Base-by-base conservation (phyloP, 1,284 basidiomycete species). In the Sporisorium sorghi region DNA sequence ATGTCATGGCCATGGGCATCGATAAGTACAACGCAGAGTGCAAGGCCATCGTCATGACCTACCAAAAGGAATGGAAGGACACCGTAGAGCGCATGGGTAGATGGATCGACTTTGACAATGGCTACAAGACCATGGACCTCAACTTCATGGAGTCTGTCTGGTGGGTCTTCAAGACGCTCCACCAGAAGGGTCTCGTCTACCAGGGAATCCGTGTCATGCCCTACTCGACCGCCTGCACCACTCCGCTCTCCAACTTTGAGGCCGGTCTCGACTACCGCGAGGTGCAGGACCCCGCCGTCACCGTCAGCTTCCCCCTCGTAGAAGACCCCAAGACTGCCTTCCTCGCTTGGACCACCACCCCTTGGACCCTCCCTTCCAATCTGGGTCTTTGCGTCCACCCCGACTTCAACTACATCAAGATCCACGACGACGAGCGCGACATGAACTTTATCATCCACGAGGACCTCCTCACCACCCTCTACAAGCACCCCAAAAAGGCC, bases 81-180 rank as follows among this genome's bases (percentile, higher is more conserved):
- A 99, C 94, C 6, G 96, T 99, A 63, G 96, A 97, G 86, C 90
- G 97, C 72, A 96, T 99, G 91, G 97, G 96, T 40, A 90, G 97
- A 71, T 99, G 97, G 97, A 99, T 99, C 86, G 97, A 99, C 86
- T 99, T 99, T 83, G 97, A 99, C 86, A 93, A 97, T 77, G 97
- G 97, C 79, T 99, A 99, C 89, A 98, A 97, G 87, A 99, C 97
- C 14, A 89, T 99, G 73, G 93, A 99, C 85, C 86, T 90, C 7
- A 88, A 89, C 23, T 99, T 94, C 86, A 99, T 99, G 97, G 97
- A 99, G 87, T 91, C 90, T 47, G 93, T 97, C 15, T 99, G 97
- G 97, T 99, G 97, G 97, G 96, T 93, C n/a, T 99, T 99, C 86
- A 88, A 90, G 63, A 90, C 94, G 85, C 89, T 99, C 15, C 95